A percentile compares a stretch with the other conserved stretches of the same genome.
Conservation (phyloP, 2,329 filamentous ascomycete genomes). For the Parastagonospora avenae region DNA sequence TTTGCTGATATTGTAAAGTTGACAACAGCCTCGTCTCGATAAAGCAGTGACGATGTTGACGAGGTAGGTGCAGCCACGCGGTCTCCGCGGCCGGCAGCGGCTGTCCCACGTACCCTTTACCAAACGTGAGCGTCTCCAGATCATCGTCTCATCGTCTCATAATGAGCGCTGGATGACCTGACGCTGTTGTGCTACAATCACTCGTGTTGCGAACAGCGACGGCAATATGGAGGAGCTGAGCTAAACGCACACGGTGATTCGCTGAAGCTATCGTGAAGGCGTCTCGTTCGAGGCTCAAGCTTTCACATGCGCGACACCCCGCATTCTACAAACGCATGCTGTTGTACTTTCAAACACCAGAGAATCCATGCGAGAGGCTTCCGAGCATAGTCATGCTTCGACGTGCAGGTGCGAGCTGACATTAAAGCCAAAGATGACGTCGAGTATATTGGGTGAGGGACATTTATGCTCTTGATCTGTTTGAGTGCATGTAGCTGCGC, state of each 20-base stretch:
- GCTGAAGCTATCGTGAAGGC: slow-evolving; percentile 17
- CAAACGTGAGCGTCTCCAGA: not conserved
- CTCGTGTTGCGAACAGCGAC: not conserved
- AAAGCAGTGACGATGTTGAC: not conserved
- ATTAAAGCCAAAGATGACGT: not conserved
- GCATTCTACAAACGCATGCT: slow-evolving; percentile 15
- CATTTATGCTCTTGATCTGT: slow-evolving; percentile 15
- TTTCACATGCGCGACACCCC: slow-evolving; percentile 29
- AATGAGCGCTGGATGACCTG: not conserved
- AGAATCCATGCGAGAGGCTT: not conserved
- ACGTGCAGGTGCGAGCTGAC: not conserved
- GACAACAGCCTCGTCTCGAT: not conserved
- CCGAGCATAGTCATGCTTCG: not conserved
- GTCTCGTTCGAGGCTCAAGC: slow-evolving; percentile 24
- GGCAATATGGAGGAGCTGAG: not conserved
- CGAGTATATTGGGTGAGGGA: slow-evolving; percentile 10
- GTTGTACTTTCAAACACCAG: not conserved
- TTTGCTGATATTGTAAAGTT: not conserved
- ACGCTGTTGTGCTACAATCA: not conserved
- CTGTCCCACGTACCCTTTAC: slow-evolving; percentile 3
- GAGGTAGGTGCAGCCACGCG: slow-evolving; percentile 2
- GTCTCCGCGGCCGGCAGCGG: slow-evolving; percentile 29
- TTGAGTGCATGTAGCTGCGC: slow-evolving; percentile 18
- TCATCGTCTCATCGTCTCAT: not conserved
- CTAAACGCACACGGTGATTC: slow-evolving; percentile 20